phyloP scores from a whole-genome alignment of 2,329 filamentous ascomycete genomes.

The Sclerotinia subarctica region DNA sequence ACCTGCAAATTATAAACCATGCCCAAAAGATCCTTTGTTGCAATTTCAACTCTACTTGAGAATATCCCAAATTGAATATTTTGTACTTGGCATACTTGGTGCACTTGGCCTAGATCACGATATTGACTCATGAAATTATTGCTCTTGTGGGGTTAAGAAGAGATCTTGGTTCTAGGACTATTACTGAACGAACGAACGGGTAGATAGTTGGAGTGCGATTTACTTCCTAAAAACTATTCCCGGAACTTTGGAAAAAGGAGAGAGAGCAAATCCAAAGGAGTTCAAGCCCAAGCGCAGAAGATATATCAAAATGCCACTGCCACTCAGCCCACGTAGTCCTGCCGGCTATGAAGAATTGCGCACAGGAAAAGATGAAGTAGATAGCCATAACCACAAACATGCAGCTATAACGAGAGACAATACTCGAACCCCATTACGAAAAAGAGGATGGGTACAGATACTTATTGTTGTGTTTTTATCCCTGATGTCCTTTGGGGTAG shows the following conservation, averaged over 20 bases:
- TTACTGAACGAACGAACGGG: background rate
- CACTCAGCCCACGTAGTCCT: background rate
- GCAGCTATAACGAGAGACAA: background rate
- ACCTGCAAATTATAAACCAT: background rate
- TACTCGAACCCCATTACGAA: background rate
- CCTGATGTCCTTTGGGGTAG: background rate
- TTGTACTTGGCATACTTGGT: background rate
- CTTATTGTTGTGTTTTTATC: background rate
- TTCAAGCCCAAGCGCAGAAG: background rate
- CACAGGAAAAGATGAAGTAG: background rate
- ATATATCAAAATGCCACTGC: no score
- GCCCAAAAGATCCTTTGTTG: background rate
- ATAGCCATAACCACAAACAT: background rate
- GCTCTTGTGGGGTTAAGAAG: no score
- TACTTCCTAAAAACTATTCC: no score
- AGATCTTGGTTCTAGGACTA: background rate
- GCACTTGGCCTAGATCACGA: background rate
- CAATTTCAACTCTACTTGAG: no score
- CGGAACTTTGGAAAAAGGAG: no score
- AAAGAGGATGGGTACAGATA: constrained; percentile 7
- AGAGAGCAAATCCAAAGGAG: no score
- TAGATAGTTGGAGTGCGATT: no score
- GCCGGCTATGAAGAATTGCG: background rate
- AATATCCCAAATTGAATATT: background rate
- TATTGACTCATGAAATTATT: background rate